Conservation (phyloP, 1,139 yeast genomes). For the Waltiozyma sp. region DNA sequence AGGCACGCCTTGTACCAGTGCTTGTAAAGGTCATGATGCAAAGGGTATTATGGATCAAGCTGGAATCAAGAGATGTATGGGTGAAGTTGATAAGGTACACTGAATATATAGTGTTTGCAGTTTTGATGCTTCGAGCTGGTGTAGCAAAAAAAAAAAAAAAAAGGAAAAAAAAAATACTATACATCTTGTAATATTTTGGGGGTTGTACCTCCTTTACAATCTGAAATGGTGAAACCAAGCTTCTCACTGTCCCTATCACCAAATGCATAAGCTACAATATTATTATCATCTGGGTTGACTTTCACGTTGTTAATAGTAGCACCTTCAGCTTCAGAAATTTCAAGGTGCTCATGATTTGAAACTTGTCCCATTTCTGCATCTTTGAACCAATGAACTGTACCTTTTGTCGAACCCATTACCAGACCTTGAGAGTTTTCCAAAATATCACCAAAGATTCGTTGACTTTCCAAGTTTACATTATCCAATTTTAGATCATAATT, state of each 20-base stretch:
- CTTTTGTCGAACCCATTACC: constrained; percentile 19
- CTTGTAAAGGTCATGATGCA: too few species aligned
- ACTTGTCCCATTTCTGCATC: constrained; percentile 20
- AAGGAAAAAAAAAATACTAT: too few species aligned
- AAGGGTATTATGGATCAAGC: too few species aligned
- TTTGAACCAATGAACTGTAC: constrained; percentile 17
- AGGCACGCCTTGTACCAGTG: too few species aligned
- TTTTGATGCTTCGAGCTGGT: too few species aligned
- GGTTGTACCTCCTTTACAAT: background rate
- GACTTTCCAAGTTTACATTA: constrained; percentile 12
- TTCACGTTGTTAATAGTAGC: constrained; percentile 11
- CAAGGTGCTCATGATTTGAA: constrained; percentile 4
- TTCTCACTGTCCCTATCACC: constrained; percentile 15
- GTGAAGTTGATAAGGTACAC: too few species aligned
- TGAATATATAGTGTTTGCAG: too few species aligned
- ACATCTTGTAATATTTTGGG: background rate
- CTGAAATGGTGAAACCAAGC: background rate
- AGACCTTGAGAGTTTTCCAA: constrained; percentile 16
- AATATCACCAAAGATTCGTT: constrained; percentile 18
- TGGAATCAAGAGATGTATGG: too few species aligned
- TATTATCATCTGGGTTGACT: constrained; percentile 15
- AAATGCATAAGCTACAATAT: constrained; percentile 10
- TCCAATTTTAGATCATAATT: constrained; percentile 1
- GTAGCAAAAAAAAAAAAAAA: too few species aligned
- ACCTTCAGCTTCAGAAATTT: background rate